Evolutionary conservation across 768 basidiomycete species (phyloP), one percentile per base, ranked within the genome.

Genomic region (Termitomyces sp.): DNA sequence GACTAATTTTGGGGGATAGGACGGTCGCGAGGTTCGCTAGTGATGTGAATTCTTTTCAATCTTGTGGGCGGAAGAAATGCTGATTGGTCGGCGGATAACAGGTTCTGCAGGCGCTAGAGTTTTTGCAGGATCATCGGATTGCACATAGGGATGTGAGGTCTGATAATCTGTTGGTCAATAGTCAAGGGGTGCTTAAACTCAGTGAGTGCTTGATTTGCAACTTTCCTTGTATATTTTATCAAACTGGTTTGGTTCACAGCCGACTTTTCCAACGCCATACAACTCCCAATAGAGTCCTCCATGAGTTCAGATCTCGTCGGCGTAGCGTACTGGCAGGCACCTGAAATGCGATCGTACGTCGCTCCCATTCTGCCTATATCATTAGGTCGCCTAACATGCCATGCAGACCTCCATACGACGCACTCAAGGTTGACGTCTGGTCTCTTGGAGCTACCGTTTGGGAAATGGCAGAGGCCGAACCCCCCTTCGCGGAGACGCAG

Each of bases 111-210:
- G 92, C 85, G 6, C 71, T 94, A 20, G 80, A 81, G 41, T 90
- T 84, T 66, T 74, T 94, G 53, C 83, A 85, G 62, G 73, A 72
- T 39, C 80, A 85, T 53, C 75, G 79, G 31, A 88, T 94, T 46
- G 91, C 88, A 2, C 92, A 94, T 71, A 82, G 92, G 33, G 92
- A 94, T 70, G 78, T 94, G 49, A 84, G 92, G 24, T 91, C 90
- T 12, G 92, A 94, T 68, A 94, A 94, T 69, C 62, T 93, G 55
- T 74, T 94, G 42, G 73, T 94, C 56, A 90, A 89, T 55, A 76
- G 73, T 46, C 71, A 79, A 9, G 91, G 91, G 1, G 69, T 89
- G 8, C 76, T 93, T 60, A 93, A 93, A 71, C 76, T 94, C 15
- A 82, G 89, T 91, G 61, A 57, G 85, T 78, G 30, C 12, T 41